phyloP scores from a whole-genome alignment of 2,329 filamentous ascomycete genomes.

The Fusarium albidum region DNA sequence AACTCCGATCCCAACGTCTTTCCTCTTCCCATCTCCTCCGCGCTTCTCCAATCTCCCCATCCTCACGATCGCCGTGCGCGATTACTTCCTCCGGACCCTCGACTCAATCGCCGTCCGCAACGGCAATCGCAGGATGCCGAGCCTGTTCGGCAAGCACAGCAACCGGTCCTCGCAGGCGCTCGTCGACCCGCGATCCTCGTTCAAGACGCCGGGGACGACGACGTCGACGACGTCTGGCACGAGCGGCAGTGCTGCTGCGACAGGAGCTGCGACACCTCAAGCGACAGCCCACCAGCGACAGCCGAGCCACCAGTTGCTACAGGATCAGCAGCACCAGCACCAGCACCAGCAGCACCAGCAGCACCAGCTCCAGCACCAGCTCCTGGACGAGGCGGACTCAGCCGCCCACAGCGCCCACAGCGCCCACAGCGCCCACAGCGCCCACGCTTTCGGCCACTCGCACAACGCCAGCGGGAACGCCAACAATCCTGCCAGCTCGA shows the following conservation, averaged over 20 bases:
- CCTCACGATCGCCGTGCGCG: constrained; percentile 19
- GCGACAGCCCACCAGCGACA: constrained; percentile 30
- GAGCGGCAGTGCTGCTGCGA: constrained; percentile 36
- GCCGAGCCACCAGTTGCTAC: constrained; percentile 31
- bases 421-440: background rate
- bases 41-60: constrained; percentile 12
- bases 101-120: constrained; percentile 18
- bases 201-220: constrained; percentile 25
- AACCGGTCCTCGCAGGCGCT: constrained; percentile 66
- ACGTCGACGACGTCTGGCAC: constrained; percentile 28
- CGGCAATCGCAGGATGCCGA: constrained; percentile 53
- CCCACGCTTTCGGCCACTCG: constrained; percentile 21
- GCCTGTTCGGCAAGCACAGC: constrained; percentile 64
- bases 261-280: constrained; percentile 35
- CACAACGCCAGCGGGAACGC: constrained; percentile 23
- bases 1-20: constrained; percentile 25
- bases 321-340: constrained; percentile 34
- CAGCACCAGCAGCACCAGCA: constrained; percentile 31
- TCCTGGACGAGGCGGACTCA: constrained; percentile 41
- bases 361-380: constrained; percentile 29
- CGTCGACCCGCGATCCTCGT: constrained; percentile 53
- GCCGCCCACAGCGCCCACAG: constrained; percentile 39
- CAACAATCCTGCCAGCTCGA: constrained; percentile 35
- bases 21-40: constrained; percentile 26
- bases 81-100: constrained; percentile 3